Evolutionary conservation across 2,329 filamentous ascomycete species (phyloP).

Genomic region (Aspergillus texensis): DNA sequence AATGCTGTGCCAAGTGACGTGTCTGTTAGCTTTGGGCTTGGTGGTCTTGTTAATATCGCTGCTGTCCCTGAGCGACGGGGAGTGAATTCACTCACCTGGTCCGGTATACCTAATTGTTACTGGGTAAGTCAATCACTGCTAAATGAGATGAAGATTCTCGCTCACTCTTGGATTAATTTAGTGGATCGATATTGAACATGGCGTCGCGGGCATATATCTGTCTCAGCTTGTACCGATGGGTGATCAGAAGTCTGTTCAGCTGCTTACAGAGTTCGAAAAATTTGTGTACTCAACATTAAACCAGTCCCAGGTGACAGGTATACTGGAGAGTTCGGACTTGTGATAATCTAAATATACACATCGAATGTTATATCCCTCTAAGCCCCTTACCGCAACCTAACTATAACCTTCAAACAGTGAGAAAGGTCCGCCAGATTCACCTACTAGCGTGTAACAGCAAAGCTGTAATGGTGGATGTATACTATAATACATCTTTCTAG

Average conservation of each 20-base stretch:
- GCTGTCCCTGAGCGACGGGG: neutral
- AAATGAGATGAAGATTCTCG: neutral
- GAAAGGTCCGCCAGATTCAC: too few relatives aligned
- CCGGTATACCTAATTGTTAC: conserved; percentile 9
- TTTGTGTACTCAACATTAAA: neutral
- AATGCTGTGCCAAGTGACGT: conserved; percentile 2
- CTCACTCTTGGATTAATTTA: neutral
- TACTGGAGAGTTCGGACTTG: too few relatives aligned
- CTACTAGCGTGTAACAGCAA: too few relatives aligned
- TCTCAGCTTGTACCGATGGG: conserved; percentile 9
- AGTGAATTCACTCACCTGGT: conserved; percentile 9
- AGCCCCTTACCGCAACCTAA: too few relatives aligned
- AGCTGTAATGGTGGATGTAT: too few relatives aligned
- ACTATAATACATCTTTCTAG: too few relatives aligned
- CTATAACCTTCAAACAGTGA: too few relatives aligned
- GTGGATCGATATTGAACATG: conserved; percentile 10
- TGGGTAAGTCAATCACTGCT: neutral
- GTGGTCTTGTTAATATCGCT: conserved; percentile 8
- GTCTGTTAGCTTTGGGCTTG: conserved; percentile 2
- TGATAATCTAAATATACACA: too few relatives aligned
- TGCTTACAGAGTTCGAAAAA: conserved; percentile 9
- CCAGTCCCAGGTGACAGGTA: accelerated
- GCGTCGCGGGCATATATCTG: conserved; percentile 9
- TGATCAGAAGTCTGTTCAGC: conserved; percentile 5
- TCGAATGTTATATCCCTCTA: too few relatives aligned